Evolutionary conservation across 805 yeast genomes (phyloP).

Genomic region (Debaryomyces tyrocola): DNA sequence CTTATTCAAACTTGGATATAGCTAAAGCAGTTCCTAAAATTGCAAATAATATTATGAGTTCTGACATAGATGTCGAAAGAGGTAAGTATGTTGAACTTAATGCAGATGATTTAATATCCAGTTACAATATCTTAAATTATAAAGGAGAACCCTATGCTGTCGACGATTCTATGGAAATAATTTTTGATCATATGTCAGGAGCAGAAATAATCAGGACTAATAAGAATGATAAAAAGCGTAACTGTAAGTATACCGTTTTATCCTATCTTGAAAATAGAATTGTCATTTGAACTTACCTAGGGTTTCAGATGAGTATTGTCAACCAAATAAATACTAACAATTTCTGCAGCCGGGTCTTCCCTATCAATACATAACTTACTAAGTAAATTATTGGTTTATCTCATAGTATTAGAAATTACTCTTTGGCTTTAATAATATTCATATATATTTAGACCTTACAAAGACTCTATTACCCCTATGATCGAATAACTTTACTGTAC

Average conservation of each 20-base stretch:
- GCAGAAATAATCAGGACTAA: constrained; percentile 11
- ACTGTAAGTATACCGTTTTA: constrained; percentile 33
- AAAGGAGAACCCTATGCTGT: constrained; percentile 41
- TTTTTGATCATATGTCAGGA: constrained; percentile 14
- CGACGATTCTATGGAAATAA: constrained; percentile 19
- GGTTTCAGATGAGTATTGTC: no score
- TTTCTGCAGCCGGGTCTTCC: background rate
- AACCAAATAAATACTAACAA: background rate
- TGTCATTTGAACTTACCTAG: no score
- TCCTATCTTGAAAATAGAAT: no score
- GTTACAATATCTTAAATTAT: constrained; percentile 40
- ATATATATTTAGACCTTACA: background rate
- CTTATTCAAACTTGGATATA: constrained; percentile 36
- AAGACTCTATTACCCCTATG: constrained; percentile 2
- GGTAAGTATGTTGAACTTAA: constrained; percentile 53
- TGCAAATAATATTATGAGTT: constrained; percentile 44
- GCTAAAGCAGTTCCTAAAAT: constrained; percentile 48
- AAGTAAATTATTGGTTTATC: background rate
- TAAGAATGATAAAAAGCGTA: constrained; percentile 25
- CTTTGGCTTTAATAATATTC: background rate
- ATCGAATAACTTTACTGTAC: constrained; percentile 7
- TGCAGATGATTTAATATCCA: constrained; percentile 43
- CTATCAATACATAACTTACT: background rate
- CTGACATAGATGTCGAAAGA: constrained; percentile 46
- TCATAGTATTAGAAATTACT: background rate